phyloP scores from a whole-genome alignment of 768 basidiomycete genomes.

The Omphalotus guepiniiformis region DNA sequence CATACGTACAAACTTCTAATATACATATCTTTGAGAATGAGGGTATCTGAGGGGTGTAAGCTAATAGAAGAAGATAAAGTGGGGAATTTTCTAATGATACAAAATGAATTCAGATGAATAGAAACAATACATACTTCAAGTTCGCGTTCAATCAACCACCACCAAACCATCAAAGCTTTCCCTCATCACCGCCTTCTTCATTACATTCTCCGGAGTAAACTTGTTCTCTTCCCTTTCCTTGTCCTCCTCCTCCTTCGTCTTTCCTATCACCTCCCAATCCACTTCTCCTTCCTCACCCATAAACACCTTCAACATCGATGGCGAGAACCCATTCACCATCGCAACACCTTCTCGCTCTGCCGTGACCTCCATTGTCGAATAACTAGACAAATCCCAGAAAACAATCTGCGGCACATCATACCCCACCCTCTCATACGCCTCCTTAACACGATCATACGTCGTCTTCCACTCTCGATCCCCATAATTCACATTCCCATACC shows the following conservation, averaged over 20 bases:
- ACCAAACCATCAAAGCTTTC: slow-evolving; percentile 53
- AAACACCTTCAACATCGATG: slow-evolving; percentile 68
- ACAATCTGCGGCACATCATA: slow-evolving; percentile 73
- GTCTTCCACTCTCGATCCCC: slow-evolving; percentile 45
- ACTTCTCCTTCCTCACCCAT: slow-evolving; percentile 47
- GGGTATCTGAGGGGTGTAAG: too few relatives aligned
- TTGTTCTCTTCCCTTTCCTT: slow-evolving; percentile 19
- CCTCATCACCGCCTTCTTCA: slow-evolving; percentile 44
- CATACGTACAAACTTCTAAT: too few relatives aligned
- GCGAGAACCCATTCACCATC: slow-evolving; percentile 66
- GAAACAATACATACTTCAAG: too few relatives aligned
- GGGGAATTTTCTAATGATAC: too few relatives aligned
- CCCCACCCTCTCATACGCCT: slow-evolving; percentile 54
- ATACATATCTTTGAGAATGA: too few relatives aligned
- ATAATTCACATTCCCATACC: too few relatives aligned
- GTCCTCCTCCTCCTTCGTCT: slow-evolving; percentile 20
- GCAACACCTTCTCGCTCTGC: slow-evolving; percentile 58
- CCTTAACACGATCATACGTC: slow-evolving; percentile 53
- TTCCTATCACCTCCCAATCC: slow-evolving; percentile 18
- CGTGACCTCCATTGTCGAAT: slow-evolving; percentile 41
- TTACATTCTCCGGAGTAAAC: slow-evolving; percentile 39
- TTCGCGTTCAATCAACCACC: slow-evolving; percentile 51
- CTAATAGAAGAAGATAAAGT: too few relatives aligned
- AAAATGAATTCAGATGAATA: too few relatives aligned
- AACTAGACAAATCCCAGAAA: slow-evolving; percentile 57